Conservation (phyloP, 1,284 basidiomycete genomes). For the Porodaedalea pini region DNA sequence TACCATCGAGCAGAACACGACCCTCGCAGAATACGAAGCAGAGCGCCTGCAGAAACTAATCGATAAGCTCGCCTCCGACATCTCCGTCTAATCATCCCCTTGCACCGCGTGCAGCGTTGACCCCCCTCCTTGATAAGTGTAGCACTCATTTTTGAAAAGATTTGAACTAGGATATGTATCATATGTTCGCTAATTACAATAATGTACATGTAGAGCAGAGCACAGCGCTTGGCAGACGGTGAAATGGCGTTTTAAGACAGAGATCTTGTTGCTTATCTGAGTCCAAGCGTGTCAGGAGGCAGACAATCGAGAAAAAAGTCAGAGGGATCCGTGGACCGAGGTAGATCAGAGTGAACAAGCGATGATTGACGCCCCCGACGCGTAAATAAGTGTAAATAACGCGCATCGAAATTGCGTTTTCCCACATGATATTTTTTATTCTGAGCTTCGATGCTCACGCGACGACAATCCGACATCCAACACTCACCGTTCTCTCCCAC, state of each 20-base stretch:
- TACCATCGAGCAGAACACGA: conserved; percentile 61
- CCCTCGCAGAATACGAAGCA: conserved; percentile 63
- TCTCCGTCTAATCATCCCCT: neutral
- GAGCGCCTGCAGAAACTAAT: conserved; percentile 57
- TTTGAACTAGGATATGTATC: too few relatives aligned
- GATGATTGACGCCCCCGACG: neutral
- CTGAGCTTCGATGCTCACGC: neutral
- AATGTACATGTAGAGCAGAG: too few relatives aligned
- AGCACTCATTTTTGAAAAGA: neutral
- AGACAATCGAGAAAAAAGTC: too few relatives aligned
- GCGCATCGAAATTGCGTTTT: neutral
- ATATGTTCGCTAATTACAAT: too few relatives aligned
- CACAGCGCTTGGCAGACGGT: too few relatives aligned
- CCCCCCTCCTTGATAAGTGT: neutral
- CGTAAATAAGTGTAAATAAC: neutral
- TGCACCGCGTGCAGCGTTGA: too few relatives aligned
- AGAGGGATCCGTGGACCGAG: too few relatives aligned
- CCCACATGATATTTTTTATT: neutral
- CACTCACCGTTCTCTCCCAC: too few relatives aligned
- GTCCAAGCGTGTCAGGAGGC: too few relatives aligned
- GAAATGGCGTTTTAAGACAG: too few relatives aligned
- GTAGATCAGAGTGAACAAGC: too few relatives aligned
- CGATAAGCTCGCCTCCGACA: conserved; percentile 41
- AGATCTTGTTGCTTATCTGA: too few relatives aligned
- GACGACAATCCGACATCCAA: neutral